A percentile compares a stretch with the other conserved stretches of the same genome.
Evolutionary conservation across 352 stramenopile species (phyloP).

Genomic region (Peronospora belbahrii): DNA sequence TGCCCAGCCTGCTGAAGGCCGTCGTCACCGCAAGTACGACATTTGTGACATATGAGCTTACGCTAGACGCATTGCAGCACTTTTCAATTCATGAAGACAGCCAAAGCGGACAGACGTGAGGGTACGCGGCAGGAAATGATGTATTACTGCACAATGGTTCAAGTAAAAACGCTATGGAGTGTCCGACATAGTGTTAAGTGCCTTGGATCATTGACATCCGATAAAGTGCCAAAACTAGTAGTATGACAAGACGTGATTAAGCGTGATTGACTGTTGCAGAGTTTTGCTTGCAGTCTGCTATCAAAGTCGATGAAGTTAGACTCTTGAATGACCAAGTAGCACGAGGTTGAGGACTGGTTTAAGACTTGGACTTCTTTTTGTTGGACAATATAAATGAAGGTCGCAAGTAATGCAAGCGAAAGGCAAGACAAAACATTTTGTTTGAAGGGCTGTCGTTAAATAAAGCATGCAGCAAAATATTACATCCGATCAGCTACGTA

Average conservation of each 20-base stretch:
- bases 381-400: background rate
- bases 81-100: conserved; percentile 8
- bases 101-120: conserved; percentile 12
- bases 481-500: conserved; percentile 18
- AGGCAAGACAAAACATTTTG: background rate
- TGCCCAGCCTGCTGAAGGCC: conserved; percentile 73
- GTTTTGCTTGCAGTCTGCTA: no score
- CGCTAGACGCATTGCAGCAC: conserved; percentile 35
- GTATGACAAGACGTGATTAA: no score
- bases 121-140: conserved; percentile 6
- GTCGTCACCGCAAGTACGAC: conserved; percentile 68
- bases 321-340: no score
- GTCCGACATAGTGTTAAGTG: background rate
- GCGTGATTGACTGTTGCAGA: no score
- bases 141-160: background rate
- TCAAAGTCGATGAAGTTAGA: no score
- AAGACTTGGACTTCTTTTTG: no score
- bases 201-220: no score
- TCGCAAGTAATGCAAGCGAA: background rate
- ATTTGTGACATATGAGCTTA: conserved; percentile 70
- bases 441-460: conserved; percentile 22
- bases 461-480: conserved; percentile 33
- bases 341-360: no score
- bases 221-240: no score
- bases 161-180: no score